Conservation (phyloP, 2,329 filamentous ascomycete genomes). For the Cytospora mali region DNA sequence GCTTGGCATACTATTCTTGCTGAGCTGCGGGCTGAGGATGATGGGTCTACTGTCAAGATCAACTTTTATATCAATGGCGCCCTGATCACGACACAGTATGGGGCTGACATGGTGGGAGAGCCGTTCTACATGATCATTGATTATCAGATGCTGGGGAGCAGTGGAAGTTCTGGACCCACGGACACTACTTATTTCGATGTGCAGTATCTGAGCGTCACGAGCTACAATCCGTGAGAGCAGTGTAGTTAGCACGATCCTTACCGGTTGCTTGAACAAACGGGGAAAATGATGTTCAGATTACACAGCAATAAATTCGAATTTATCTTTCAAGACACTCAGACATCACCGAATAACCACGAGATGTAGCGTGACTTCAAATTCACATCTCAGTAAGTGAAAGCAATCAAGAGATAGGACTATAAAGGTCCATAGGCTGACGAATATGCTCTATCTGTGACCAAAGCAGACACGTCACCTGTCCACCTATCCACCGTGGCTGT, state of each 20-base stretch:
- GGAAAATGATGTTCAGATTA: too few relatives aligned
- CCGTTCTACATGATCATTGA: slow-evolving; percentile 40
- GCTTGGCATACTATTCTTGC: slow-evolving; percentile 52
- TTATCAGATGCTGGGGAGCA: slow-evolving; percentile 32
- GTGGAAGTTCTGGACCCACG: slow-evolving; percentile 26
- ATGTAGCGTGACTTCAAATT: too few relatives aligned
- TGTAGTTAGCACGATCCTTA: too few relatives aligned
- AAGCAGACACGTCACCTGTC: neutral
- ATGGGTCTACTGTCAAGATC: slow-evolving; percentile 51
- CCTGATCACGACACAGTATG: slow-evolving; percentile 51
- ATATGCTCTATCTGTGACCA: neutral
- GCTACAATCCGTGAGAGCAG: slow-evolving; percentile 28
- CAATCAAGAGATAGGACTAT: too few relatives aligned
- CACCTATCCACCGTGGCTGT: neutral
- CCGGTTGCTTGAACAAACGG: too few relatives aligned
- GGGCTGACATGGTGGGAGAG: slow-evolving; percentile 49
- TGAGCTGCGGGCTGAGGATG: slow-evolving; percentile 49
- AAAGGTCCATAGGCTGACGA: too few relatives aligned
- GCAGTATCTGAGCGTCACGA: slow-evolving; percentile 30
- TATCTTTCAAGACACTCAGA: too few relatives aligned
- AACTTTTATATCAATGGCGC: slow-evolving; percentile 56
- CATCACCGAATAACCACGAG: too few relatives aligned
- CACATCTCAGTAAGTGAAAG: too few relatives aligned
- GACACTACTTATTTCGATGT: slow-evolving; percentile 30
- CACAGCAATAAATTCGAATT: too few relatives aligned